Conservation (phyloP, 2,329 filamentous ascomycete species). For the Fusarium mundagurra region DNA sequence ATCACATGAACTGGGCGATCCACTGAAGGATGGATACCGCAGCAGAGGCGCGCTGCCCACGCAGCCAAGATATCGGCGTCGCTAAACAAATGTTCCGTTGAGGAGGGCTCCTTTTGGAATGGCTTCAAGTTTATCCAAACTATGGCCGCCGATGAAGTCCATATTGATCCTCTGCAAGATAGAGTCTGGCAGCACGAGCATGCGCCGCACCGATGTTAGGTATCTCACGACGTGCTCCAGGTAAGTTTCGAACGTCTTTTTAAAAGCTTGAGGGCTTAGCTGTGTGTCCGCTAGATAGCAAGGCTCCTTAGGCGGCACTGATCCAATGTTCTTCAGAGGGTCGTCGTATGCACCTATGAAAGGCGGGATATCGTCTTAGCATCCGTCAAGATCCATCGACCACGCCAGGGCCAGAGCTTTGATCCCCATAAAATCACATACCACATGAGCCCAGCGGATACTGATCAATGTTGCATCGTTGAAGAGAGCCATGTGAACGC, state of each 20-base stretch:
- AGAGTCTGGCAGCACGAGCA: background rate
- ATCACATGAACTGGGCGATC: background rate
- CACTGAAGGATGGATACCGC: background rate
- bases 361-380: background rate
- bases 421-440: conserved; percentile 8
- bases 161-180: background rate
- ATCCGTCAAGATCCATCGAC: background rate
- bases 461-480: background rate
- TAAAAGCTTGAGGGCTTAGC: background rate
- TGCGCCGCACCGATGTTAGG: background rate
- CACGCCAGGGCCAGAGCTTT: background rate
- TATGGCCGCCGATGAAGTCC: background rate
- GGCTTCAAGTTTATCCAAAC: background rate
- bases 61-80: background rate
- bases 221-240: background rate
- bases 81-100: background rate
- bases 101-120: background rate
- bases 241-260: background rate
- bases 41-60: conserved; percentile 3
- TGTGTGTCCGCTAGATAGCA: background rate
- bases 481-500: background rate
- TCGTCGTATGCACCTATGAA: conserved; percentile 4
- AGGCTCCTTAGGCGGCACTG: background rate
- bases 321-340: background rate
- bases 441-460: background rate